Evolutionary conservation across 2,329 filamentous ascomycete species (phyloP).

Genomic region (Nemania sp.): DNA sequence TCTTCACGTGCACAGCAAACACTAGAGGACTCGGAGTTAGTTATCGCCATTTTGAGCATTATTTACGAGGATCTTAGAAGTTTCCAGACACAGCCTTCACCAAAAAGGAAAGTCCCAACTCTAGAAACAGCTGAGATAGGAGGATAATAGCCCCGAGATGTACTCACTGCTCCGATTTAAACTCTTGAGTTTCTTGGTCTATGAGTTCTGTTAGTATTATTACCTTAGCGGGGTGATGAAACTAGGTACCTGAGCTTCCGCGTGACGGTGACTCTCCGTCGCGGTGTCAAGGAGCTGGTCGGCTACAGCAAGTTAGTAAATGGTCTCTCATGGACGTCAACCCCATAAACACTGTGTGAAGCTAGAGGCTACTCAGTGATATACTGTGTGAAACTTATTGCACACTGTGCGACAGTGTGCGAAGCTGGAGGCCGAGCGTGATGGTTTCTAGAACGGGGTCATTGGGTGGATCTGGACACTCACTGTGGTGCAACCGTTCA

Average conservation of each 20-base stretch:
- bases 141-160: too few species aligned
- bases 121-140: too few species aligned
- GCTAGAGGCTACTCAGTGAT: too few species aligned
- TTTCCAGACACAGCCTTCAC: too few species aligned
- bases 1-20: constrained; percentile 85
- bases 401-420: too few species aligned
- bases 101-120: too few species aligned
- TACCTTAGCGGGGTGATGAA: too few species aligned
- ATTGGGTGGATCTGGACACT: constrained; percentile 9
- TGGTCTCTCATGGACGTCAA: background rate
- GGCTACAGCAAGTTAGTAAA: constrained; percentile 48
- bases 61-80: too few species aligned
- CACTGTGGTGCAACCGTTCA: constrained; percentile 81
- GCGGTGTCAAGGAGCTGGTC: constrained; percentile 84
- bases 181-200: constrained; percentile 76
- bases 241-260: constrained; percentile 86
- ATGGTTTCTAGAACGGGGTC: background rate
- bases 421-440: too few species aligned
- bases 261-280: constrained; percentile 79
- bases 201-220: too few species aligned
- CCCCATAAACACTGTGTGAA: too few species aligned
- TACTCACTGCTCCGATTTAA: constrained; percentile 12
- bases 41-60: background rate
- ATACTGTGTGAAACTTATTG: too few species aligned
- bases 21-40: constrained; percentile 74